Evolutionary conservation across 2,329 filamentous ascomycete species (phyloP).

Genomic region (Metarhizium sp.): DNA sequence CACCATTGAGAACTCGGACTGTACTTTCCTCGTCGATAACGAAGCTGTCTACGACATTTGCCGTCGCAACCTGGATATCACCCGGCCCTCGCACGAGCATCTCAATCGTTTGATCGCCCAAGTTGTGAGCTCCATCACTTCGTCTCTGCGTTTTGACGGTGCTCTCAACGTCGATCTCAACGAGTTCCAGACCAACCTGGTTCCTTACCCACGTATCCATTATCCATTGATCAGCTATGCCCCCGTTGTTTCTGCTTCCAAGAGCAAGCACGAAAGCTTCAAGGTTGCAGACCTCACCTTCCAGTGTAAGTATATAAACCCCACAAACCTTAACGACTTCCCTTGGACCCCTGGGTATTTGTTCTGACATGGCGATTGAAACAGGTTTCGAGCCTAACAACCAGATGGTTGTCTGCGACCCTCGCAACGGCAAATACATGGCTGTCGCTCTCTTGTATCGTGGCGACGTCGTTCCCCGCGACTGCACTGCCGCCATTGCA

Average conservation of each 20-base stretch:
- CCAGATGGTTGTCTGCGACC: slow-evolving; percentile 70
- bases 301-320: slow-evolving; percentile 46
- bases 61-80: slow-evolving; percentile 61
- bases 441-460: slow-evolving; percentile 64
- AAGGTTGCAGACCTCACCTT: slow-evolving; percentile 70
- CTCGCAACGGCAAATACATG: slow-evolving; percentile 70
- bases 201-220: slow-evolving; percentile 65
- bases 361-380: slow-evolving; percentile 15
- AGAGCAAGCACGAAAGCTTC: slow-evolving; percentile 81
- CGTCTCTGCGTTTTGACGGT: slow-evolving; percentile 62
- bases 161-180: slow-evolving; percentile 66
- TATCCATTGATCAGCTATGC: slow-evolving; percentile 67
- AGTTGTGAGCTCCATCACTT: slow-evolving; percentile 67
- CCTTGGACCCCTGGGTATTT: too few species aligned
- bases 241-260: slow-evolving; percentile 60
- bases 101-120: slow-evolving; percentile 65
- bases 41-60: slow-evolving; percentile 70
- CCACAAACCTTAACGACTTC: not conserved
- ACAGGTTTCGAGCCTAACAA: slow-evolving; percentile 68
- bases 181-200: slow-evolving; percentile 71
- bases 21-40: slow-evolving; percentile 68
- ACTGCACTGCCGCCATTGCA: slow-evolving; percentile 58
- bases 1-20: slow-evolving; percentile 71
- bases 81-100: slow-evolving; percentile 60
- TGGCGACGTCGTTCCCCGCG: slow-evolving; percentile 60